Base-by-base conservation (phyloP, 2,329 filamentous ascomycete species). In the Dryadomyces quercivorus region DNA sequence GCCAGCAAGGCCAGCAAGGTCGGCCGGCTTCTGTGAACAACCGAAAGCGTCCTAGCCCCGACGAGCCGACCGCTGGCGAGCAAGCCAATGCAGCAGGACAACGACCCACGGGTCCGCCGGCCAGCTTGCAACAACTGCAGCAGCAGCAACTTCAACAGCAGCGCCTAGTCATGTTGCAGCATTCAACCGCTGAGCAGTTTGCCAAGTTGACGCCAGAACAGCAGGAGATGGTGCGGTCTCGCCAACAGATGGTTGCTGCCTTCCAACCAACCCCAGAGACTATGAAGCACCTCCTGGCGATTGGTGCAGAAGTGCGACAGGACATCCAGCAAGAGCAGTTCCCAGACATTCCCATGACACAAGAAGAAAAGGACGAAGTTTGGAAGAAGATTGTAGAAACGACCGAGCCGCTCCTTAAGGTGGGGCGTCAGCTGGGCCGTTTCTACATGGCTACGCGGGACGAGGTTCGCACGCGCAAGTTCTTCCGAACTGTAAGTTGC, bases 401-500 rank as follows among this genome's bases (percentile, higher is more conserved):
- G 21, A 65, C 67, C 1, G 58, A 62, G 0, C 71, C 75, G 22
- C 71, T 78, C 64, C 61, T 59, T 20, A 74, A 72, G 58, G 65
- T 79, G 20, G 70, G 70, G 18, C 71, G 69, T 55, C 66, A 67
- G 1, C 61, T 80, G 4, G 66, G 64, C 31, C 71, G 66, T 21
- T 61, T 61, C 42, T 61, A 59, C 51, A 45, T 56, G 55, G 51
- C 50, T n/a, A 75, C 73, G 1, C 68, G 66, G 16, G 76, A 81
- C 55, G 76, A 81, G 53, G 61, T 59, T 12, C 71, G 76, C 42
- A 73, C 75, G 5, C 73, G 67, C 59, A 69, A 72, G 66, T 80
- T 78, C 58, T 78, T 80, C 67, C 72, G 71, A 60, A 70, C 69
- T 58, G 76, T 80, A 68, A 70, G 76, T 71, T 21, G 13, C 22